Evolutionary conservation across 192 early-diverging fungal genomes (phyloP), one percentile per base, ranked within the genome.

Genomic region (Lunasporangiospora selenospora): DNA sequence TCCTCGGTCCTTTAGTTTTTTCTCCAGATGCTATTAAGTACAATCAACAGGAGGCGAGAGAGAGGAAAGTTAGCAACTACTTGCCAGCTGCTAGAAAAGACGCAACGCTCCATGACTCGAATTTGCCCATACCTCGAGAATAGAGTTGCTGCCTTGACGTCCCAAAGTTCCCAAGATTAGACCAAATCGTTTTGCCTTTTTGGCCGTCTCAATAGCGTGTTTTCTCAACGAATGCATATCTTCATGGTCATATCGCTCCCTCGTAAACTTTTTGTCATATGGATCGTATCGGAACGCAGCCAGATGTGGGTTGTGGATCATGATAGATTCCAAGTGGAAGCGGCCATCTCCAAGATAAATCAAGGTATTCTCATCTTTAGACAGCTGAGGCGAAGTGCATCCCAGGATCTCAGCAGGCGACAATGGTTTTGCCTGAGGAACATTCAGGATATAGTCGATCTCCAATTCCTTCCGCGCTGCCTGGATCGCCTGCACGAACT

Each of bases 311-410:
- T 99, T 99, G 53, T 93, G 90, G 45, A 99, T 98, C 98, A 99
- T 98, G 56, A 98, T 96, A 19, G 96, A 92, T 77, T 99, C 98
- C 27, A 99, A 81, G 81, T 99, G 98, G 76, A 99, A 99, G 37
- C 96, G 82, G 3, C 98, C 98, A 61, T 99, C 98, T 30, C 95
- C 98, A 45, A 94, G 75, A 73, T 83, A 89, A 75, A 96, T 84
- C 62, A 95, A 81, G 19, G 83, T 83, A 76, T 94, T 92, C 42
- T 87, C 82, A 21, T 58, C 61, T 38, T 88, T 89, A 2, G 62
- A 66, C 11, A 99, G 69, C 50, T 85, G 88, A 21, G 98, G 96
- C 12, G 94, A 90, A 0, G 98, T 99, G 65, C 98, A 99, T 1
- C 98, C 98, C 7, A 99, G 77, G 11, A 99, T 85, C 67, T 99